Percentiles rank a stretch among this genome's conserved stretches.
Conservation (phyloP, 192 early-diverging fungal species). For the Phycomyces nitens region DNA sequence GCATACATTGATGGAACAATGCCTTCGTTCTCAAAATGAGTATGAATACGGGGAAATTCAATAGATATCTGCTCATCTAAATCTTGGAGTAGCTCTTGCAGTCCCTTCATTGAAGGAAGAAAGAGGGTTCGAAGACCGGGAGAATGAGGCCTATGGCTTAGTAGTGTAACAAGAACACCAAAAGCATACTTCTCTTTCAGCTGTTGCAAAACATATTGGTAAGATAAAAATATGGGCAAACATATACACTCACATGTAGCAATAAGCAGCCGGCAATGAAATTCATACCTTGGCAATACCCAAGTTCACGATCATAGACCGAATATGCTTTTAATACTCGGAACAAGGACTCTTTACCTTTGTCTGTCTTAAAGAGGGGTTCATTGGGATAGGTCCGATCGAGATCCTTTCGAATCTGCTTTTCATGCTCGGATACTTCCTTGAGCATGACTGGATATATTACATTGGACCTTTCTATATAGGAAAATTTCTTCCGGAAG, state of each 20-base stretch:
- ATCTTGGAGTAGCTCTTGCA: conserved; percentile 85
- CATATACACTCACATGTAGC: conserved; percentile 64
- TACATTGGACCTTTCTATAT: too few relatives aligned
- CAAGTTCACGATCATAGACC: conserved; percentile 87
- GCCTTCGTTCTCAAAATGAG: conserved; percentile 82
- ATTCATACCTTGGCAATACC: conserved; percentile 92
- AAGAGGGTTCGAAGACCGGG: conserved; percentile 90
- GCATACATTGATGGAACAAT: conserved; percentile 92
- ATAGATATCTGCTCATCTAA: conserved; percentile 81
- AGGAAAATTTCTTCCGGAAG: too few relatives aligned
- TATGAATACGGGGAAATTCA: conserved; percentile 74
- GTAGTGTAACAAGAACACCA: conserved; percentile 83
- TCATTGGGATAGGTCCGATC: conserved; percentile 88
- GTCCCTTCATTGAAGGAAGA: conserved; percentile 83
- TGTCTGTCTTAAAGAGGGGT: conserved; percentile 73
- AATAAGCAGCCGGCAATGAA: conserved; percentile 89
- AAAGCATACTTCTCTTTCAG: conserved; percentile 93
- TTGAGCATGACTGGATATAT: too few relatives aligned
- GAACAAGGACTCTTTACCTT: conserved; percentile 78
- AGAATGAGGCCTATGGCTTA: conserved; percentile 48
- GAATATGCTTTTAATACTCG: conserved; percentile 89
- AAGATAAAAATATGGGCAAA: not conserved
- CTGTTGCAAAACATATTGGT: conserved; percentile 34
- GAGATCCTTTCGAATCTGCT: conserved; percentile 87
- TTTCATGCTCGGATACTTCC: conserved; percentile 50